phyloP scores from a whole-genome alignment of 495 filamentous ascomycete genomes.

The Aspergillus homomorphus region DNA sequence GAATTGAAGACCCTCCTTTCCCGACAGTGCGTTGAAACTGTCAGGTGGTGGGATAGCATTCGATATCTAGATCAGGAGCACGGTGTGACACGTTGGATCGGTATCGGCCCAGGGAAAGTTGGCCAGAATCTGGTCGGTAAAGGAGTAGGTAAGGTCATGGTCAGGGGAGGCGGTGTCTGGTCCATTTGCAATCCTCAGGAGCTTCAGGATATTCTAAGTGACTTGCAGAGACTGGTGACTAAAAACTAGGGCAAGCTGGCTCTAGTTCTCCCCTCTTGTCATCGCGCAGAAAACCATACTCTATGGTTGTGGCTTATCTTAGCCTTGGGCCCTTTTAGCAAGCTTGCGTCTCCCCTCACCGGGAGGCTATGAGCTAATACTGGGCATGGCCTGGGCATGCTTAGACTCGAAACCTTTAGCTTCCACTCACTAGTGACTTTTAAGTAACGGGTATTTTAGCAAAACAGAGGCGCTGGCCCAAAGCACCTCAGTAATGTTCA shows the following conservation, averaged over 20 bases:
- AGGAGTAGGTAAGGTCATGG: slow-evolving; percentile 80
- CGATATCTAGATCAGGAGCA: slow-evolving; percentile 83
- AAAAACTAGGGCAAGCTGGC: slow-evolving; percentile 44
- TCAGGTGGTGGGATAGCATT: slow-evolving; percentile 91
- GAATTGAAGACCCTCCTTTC: slow-evolving; percentile 75
- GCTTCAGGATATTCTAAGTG: slow-evolving; percentile 69
- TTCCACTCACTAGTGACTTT: too few species aligned
- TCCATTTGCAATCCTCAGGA: slow-evolving; percentile 82
- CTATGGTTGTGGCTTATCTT: background rate
- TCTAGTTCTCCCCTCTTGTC: background rate
- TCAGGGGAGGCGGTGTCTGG: slow-evolving; percentile 89
- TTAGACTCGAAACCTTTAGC: too few species aligned
- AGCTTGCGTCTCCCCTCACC: background rate
- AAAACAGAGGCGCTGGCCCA: too few species aligned
- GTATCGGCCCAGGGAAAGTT: slow-evolving; percentile 92
- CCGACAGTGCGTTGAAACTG: slow-evolving; percentile 79
- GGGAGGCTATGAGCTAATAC: background rate
- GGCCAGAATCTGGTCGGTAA: slow-evolving; percentile 92
- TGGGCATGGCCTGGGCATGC: background rate
- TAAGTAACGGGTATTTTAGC: too few species aligned
- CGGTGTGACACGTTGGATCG: slow-evolving; percentile 83
- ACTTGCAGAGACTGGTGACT: slow-evolving; percentile 61
- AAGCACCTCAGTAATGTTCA: too few species aligned
- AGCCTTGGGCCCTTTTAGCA: background rate
- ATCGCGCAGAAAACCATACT: background rate